Base-by-base conservation (phyloP, 805 yeast genomes). In the Cyberlindnera japonica region DNA sequence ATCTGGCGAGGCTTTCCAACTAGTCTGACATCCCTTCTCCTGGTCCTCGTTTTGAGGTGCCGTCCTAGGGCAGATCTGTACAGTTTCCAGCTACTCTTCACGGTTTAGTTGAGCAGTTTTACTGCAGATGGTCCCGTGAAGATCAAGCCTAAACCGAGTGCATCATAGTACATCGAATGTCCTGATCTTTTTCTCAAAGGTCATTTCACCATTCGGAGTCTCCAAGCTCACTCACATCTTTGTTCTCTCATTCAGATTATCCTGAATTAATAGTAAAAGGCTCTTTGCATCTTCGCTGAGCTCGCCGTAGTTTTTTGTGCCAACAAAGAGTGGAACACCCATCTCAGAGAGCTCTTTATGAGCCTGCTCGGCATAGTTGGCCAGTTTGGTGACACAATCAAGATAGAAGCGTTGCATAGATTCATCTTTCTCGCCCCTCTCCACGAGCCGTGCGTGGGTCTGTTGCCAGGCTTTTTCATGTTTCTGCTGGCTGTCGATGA, bases 111-210 rank as follows among this genome's bases (percentile, higher is more conserved):
- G n/a, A n/a, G n/a, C n/a, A n/a, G n/a, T n/a, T n/a, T n/a, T n/a
- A n/a, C n/a, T n/a, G n/a, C n/a, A 12, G 21, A 31, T 12, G 7
- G 33, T 8, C 14, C 22, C 33, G 33, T 29, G 33, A 14, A 29
- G 33, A 29, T 11, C 22, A 29, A 29, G 12, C 18, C 21, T n/a
- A n/a, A 33, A 41, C 34, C 30, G 32, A 37, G 60, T 55, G 55
- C 57, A 54, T 55, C 60, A 55, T 55, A 55, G 60, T 54, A 54
- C 60, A 41, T 50, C 50, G 57, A 41, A 45, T 45, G 43, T 42
- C 40, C 34, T 23, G 20, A 11, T 25, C 13, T 15, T 23, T 20
- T 20, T 18, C 7, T 19, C 35, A 9, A n/a, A 13, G 20, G 32
- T 32, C 35, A 25, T 26, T 15, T 7, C n/a, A 49, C 57, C 51